A percentile compares a stretch with the other conserved stretches of the same genome.
phyloP scores from a whole-genome alignment of 768 basidiomycete genomes.

The Macrolepiota albuminosa region DNA sequence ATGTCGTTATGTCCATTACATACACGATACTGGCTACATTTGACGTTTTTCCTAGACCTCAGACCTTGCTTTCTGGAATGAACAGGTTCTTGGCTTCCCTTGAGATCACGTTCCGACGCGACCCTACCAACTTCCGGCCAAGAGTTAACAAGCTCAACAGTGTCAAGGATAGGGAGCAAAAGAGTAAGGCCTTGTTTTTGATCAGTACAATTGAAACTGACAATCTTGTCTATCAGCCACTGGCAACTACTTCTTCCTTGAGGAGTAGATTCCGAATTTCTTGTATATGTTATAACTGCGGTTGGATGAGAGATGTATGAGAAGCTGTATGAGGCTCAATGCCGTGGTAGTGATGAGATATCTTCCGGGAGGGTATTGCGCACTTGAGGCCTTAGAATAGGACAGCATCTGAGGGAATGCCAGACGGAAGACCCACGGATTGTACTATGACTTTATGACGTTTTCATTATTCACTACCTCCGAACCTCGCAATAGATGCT shows the following conservation, averaged over 20 bases:
- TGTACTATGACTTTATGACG: background rate
- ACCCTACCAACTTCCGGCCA: constrained; percentile 91
- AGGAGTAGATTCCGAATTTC: constrained; percentile 45
- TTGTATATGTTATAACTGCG: constrained; percentile 1
- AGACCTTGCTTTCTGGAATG: constrained; percentile 94
- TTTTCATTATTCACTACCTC: no score
- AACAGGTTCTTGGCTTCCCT: constrained; percentile 94
- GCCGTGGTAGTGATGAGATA: background rate
- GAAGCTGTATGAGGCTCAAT: background rate
- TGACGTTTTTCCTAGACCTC: constrained; percentile 52
- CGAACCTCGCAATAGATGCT: no score
- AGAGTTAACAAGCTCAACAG: constrained; percentile 83
- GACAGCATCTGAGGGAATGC: background rate
- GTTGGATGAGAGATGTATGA: background rate
- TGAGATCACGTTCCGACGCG: constrained; percentile 97
- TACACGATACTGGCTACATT: background rate
- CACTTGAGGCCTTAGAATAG: background rate
- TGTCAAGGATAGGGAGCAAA: constrained; percentile 87
- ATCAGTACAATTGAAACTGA: background rate
- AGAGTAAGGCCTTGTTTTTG: constrained; percentile 42
- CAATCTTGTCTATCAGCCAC: constrained; percentile 39
- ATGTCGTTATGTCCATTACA: constrained; percentile 24
- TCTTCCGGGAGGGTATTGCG: background rate
- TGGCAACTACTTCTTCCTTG: constrained; percentile 92
- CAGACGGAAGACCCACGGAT: background rate